Evolutionary conservation across 768 basidiomycete genomes (phyloP), one percentile per base, ranked within the genome.

Genomic region (Gloeophyllum trabeum): DNA sequence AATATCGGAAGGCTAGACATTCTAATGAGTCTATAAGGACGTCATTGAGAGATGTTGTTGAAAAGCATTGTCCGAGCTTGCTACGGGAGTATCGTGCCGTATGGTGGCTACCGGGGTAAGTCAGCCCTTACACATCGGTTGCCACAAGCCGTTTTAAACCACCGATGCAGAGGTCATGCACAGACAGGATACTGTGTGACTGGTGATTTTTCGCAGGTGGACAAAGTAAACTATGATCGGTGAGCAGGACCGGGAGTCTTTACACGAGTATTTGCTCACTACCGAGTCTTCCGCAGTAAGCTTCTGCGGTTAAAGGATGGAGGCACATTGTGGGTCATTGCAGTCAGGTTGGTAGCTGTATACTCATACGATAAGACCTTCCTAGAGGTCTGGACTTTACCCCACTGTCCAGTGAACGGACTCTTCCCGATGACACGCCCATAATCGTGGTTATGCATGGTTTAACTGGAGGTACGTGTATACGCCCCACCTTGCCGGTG

Each of bases 381-480:
- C 25, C 5, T 48, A 83, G 80, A 36, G 79, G 79, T n/a, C 57
- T 83, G 16, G 81, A 83, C 55, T 78, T 80, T 51, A 70, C 79
- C 23, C 75, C 73, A 12, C 53, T 64, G 21, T 46, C 44, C 1
- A 40, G 44, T 22, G 51, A 55, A 26, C 49, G 51, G 35, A 52
- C 40, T 19, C 50, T 65, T 2, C 48, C 53, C n/a, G 57, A 64
- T 16, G 62, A 64, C 44, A 61, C 66, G 4, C 73, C 74, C 5
- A 68, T 81, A 40, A 58, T 82, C 24, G 70, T 81, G 19, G 73
- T 79, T 4, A 48, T 65, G 30, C 72, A 73, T 45, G 70, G 70
- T 4, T 51, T 71, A 19, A 62, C 68, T 5, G 71, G 71, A 46
- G 70, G 70, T 62, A 44, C 32, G 58, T 40, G 44, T 57, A 35